Conservation (phyloP, 1,284 basidiomycete species). For the Mrakiaceae sp. region DNA sequence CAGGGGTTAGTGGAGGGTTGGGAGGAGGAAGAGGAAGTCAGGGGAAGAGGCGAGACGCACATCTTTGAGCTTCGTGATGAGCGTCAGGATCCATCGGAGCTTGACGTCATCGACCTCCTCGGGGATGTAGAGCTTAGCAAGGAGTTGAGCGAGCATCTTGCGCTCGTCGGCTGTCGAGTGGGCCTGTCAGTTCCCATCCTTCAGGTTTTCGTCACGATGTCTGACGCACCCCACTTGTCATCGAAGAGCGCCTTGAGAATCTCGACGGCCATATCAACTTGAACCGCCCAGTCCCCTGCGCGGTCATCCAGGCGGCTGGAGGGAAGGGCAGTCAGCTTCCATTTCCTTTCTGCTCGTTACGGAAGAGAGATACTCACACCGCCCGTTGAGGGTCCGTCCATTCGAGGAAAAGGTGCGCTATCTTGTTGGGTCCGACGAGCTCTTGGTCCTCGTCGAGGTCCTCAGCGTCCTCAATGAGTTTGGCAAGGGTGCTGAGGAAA, state of each 20-base stretch:
- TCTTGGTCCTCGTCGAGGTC: slow-evolving; percentile 63
- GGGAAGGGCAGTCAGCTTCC: neutral
- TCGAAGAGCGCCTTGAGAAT: slow-evolving; percentile 48
- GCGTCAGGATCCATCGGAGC: slow-evolving; percentile 50
- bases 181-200: neutral
- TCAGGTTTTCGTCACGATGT: neutral
- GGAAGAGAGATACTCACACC: slow-evolving; percentile 42
- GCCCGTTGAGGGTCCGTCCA: slow-evolving; percentile 87
- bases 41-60: slow-evolving; percentile 38
- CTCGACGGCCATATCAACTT: slow-evolving; percentile 66
- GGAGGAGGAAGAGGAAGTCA: slow-evolving; percentile 5
- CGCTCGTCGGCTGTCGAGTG: slow-evolving; percentile 47
- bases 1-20: slow-evolving; percentile 3
- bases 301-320: slow-evolving; percentile 31
- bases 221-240: slow-evolving; percentile 43
- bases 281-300: slow-evolving; percentile 44
- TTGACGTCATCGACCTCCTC: slow-evolving; percentile 51
- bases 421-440: slow-evolving; percentile 69
- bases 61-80: slow-evolving; percentile 47
- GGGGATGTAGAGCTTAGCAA: slow-evolving; percentile 66
- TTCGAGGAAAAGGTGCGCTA: slow-evolving; percentile 74
- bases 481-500: slow-evolving; percentile 61
- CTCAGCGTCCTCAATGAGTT: slow-evolving; percentile 50
- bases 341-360: too few relatives aligned
- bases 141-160: slow-evolving; percentile 66